Conservation (phyloP, 345 rosid genomes). For the Reutealis trisperma region DNA sequence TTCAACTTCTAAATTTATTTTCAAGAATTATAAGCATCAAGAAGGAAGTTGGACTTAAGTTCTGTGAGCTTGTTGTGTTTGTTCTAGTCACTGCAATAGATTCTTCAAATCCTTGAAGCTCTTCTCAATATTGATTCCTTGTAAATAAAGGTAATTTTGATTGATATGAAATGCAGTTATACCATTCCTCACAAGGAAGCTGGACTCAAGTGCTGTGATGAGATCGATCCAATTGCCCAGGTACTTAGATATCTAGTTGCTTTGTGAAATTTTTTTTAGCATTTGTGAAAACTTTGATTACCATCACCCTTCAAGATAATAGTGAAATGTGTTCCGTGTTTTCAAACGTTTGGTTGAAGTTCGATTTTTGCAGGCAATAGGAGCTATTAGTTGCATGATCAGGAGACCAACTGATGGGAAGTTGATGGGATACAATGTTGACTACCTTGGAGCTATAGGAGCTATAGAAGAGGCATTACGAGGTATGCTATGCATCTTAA, state of each 20-base stretch:
- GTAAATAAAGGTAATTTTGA: background rate
- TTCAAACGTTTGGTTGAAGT: background rate
- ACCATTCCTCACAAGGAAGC: slow-evolving; percentile 60
- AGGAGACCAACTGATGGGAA: slow-evolving; percentile 54
- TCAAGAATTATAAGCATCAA: too few relatives aligned
- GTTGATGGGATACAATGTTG: slow-evolving; percentile 55
- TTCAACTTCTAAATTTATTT: too few relatives aligned
- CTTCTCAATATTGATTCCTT: background rate
- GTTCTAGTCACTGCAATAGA: background rate
- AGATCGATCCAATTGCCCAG: slow-evolving; percentile 55
- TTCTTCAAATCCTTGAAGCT: background rate
- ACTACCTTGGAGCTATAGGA: slow-evolving; percentile 60
- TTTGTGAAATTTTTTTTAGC: background rate
- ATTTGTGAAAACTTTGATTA: slow-evolving; percentile 1
- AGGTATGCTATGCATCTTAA: slow-evolving; percentile 34
- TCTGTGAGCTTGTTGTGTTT: background rate
- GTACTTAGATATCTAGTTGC: slow-evolving; percentile 19
- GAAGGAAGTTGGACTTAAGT: too few relatives aligned
- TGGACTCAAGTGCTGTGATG: slow-evolving; percentile 55
- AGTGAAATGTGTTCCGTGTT: background rate
- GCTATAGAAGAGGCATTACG: slow-evolving; percentile 62
- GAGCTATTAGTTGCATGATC: slow-evolving; percentile 60
- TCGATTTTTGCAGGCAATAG: slow-evolving; percentile 43
- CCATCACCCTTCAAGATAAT: background rate
- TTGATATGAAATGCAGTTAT: slow-evolving; percentile 30